Percentiles rank a stretch among this genome's conserved stretches.
Evolutionary conservation across 139 green algal genomes (phyloP).

Genomic region (Edaphochlamys debaryana): DNA sequence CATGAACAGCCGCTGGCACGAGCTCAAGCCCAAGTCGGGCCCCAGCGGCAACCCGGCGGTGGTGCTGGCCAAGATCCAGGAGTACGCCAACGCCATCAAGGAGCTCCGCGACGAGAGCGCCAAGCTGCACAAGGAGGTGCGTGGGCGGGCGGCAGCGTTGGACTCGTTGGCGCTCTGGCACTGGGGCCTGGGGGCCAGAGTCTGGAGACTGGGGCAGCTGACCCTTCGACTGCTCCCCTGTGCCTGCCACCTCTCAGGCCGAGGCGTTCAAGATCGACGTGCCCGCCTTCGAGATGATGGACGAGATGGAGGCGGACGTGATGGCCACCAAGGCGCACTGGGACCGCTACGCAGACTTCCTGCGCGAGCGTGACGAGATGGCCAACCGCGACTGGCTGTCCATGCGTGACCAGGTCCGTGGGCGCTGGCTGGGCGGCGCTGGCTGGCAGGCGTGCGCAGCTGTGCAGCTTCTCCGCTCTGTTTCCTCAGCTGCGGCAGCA

Average conservation of each 20-base stretch:
- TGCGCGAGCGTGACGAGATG: constrained; percentile 71
- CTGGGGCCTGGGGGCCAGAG: no score
- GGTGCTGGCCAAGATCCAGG: constrained; percentile 75
- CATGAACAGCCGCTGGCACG: constrained; percentile 46
- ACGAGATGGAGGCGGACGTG: constrained; percentile 70
- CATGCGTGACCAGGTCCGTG: constrained; percentile 69
- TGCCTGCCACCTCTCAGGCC: no score
- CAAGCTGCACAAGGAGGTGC: constrained; percentile 61
- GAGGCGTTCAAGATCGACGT: constrained; percentile 70
- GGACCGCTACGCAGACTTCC: constrained; percentile 69
- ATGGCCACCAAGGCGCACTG: constrained; percentile 61
- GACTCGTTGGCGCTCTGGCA: no score
- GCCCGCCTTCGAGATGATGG: constrained; percentile 65
- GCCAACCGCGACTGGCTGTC: constrained; percentile 76
- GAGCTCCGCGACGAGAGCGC: constrained; percentile 66
- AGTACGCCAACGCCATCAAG: constrained; percentile 56
- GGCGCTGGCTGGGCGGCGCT: background rate
- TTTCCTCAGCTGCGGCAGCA: no score
- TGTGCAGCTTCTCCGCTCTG: no score
- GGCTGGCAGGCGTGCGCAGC: background rate
- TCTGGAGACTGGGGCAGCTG: no score
- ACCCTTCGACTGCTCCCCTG: no score
- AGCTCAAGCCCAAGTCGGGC: constrained; percentile 75
- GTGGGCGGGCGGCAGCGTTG: background rate
- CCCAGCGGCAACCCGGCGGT: constrained; percentile 71